phyloP scores from a whole-genome alignment of 345 rosid genomes.

The Ceriops decandra region DNA sequence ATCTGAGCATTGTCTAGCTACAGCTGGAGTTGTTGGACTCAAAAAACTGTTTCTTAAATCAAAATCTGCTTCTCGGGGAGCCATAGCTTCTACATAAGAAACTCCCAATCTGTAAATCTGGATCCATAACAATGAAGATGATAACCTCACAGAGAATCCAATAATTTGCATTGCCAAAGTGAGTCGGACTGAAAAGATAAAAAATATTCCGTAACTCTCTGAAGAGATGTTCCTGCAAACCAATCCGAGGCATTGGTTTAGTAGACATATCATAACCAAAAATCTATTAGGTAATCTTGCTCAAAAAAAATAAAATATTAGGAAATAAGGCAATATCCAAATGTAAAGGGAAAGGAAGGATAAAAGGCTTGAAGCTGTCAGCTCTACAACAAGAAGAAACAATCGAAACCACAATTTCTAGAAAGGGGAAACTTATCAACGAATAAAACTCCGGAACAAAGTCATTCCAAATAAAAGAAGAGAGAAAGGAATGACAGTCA shows the following conservation, averaged over 20 bases:
- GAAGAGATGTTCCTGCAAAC: constrained; percentile 62
- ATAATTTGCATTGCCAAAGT: constrained; percentile 72
- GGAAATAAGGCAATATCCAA: too few species aligned
- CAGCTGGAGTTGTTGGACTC: constrained; percentile 47
- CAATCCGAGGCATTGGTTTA: constrained; percentile 2
- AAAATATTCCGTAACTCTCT: constrained; percentile 36
- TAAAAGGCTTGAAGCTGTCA: too few species aligned
- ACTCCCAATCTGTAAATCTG: constrained; percentile 90
- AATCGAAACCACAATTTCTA: too few species aligned
- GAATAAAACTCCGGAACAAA: too few species aligned
- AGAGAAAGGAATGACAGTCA: too few species aligned
- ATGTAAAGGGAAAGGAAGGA: too few species aligned
- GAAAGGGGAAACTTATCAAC: too few species aligned
- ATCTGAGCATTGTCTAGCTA: constrained; percentile 38
- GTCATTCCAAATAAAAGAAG: too few species aligned
- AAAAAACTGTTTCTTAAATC: constrained; percentile 65
- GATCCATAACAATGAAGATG: constrained; percentile 78
- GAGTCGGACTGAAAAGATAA: constrained; percentile 73
- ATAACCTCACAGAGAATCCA: constrained; percentile 74
- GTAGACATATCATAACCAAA: not conserved
- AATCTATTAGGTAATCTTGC: not conserved
- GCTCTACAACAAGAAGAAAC: too few species aligned
- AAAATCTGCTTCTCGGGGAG: constrained; percentile 46
- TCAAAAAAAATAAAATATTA: not conserved
- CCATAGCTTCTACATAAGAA: constrained; percentile 33